Percentiles rank a stretch among this genome's conserved stretches.
Conservation (phyloP, 495 filamentous ascomycete species). For the Lepraria neglecta region DNA sequence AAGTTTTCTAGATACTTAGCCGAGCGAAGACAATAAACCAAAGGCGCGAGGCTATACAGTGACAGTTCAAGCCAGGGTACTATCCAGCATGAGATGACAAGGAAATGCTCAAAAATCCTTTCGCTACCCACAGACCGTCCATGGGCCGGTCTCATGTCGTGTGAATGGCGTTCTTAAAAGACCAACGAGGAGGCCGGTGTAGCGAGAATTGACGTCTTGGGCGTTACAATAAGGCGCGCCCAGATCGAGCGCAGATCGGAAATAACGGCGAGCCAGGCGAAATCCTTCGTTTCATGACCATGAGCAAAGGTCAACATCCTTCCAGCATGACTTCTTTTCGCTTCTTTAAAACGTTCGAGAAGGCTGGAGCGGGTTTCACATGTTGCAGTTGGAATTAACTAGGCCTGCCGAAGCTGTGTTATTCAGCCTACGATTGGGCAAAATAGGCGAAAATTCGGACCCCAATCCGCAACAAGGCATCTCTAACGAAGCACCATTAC, state of each 20-base stretch:
- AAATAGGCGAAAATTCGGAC: slow-evolving; percentile 16
- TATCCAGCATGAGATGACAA: not conserved
- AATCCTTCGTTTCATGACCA: not conserved
- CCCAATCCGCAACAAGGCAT: slow-evolving; percentile 10
- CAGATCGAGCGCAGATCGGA: slow-evolving; percentile 7
- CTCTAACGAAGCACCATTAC: slow-evolving; percentile 17
- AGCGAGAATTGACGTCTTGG: slow-evolving; percentile 6
- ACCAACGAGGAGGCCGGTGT: not conserved
- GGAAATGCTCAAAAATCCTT: not conserved
- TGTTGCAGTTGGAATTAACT: not conserved
- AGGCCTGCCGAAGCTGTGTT: not conserved
- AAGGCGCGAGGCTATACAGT: not conserved
- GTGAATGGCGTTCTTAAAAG: not conserved
- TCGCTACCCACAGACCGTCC: not conserved
- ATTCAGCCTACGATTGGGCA: not conserved
- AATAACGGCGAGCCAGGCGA: not conserved
- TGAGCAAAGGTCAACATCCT: not conserved
- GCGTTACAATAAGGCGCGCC: not conserved
- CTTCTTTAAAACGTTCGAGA: not conserved
- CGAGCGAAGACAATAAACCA: not conserved
- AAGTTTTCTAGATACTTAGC: not conserved
- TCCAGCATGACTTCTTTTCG: no score
- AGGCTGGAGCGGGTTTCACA: not conserved
- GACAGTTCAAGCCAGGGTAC: not conserved
- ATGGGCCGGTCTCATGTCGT: not conserved